phyloP scores from a whole-genome alignment of 306 rosid genomes.

The Elaeagnus macrophylla region DNA sequence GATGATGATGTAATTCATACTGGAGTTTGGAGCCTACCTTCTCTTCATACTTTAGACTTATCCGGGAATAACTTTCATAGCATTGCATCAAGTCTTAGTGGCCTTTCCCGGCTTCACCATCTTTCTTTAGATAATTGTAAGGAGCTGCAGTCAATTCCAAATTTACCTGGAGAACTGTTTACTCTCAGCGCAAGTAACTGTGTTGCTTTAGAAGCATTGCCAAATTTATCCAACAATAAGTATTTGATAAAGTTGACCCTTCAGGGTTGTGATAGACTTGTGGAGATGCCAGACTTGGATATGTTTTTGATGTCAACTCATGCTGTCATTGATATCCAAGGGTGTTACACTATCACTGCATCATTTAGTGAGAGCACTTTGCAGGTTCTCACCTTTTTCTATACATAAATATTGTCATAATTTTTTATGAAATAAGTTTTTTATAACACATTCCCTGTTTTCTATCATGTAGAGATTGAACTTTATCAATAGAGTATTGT shows the following conservation, averaged over 20 bases:
- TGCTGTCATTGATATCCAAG: constrained; percentile 1
- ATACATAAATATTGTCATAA: background rate
- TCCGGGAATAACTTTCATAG: background rate
- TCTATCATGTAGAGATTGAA: constrained; percentile 15
- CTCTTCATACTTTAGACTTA: background rate
- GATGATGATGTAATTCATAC: background rate
- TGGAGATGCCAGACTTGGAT: constrained; percentile 14
- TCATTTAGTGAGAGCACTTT: constrained; percentile 7
- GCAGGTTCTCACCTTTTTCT: constrained; percentile 9
- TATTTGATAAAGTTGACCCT: background rate
- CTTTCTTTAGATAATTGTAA: constrained; percentile 3
- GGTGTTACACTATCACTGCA: constrained; percentile 13
- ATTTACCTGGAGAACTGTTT: constrained; percentile 4
- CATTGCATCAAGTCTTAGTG: background rate
- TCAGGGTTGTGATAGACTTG: constrained; percentile 9
- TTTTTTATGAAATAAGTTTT: too few species aligned
- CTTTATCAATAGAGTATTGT: background rate
- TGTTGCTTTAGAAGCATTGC: constrained; percentile 1
- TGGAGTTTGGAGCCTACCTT: background rate
- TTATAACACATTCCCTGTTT: too few species aligned
- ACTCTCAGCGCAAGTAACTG: constrained; percentile 1
- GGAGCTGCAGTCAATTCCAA: background rate
- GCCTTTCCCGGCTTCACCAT: background rate
- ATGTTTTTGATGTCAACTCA: background rate
- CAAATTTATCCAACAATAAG: constrained; percentile 10